Conservation (phyloP, 768 basidiomycete species). For the Boletus huronensis region DNA sequence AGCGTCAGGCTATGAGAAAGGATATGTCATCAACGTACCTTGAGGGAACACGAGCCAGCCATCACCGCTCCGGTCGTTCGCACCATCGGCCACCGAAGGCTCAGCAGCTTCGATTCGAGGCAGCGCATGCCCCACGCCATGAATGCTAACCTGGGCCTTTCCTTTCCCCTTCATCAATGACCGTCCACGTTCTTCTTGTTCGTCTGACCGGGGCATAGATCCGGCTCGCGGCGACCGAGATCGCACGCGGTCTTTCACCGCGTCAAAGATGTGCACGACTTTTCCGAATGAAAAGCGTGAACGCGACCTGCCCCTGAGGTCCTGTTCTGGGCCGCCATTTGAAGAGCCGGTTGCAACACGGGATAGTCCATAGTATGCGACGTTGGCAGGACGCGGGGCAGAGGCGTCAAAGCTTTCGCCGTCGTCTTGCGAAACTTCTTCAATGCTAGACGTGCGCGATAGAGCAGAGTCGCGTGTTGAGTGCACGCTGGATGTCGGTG, state of each 20-base stretch:
- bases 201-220: slow-evolving; percentile 1
- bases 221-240: slow-evolving; percentile 40
- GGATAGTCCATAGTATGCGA: slow-evolving; percentile 15
- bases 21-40: slow-evolving; percentile 44
- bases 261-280: slow-evolving; percentile 49
- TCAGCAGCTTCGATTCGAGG: slow-evolving; percentile 35
- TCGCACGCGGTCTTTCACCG: slow-evolving; percentile 41
- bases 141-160: slow-evolving; percentile 15
- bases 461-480: slow-evolving; percentile 5
- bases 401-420: slow-evolving; percentile 11
- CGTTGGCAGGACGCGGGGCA: background rate
- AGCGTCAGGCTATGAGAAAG: slow-evolving; percentile 31
- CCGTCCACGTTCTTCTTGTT: slow-evolving; percentile 30
- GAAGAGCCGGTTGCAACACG: slow-evolving; percentile 15
- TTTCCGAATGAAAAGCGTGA: slow-evolving; percentile 54
- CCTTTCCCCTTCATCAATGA: slow-evolving; percentile 28
- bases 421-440: slow-evolving; percentile 38
- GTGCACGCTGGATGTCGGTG: slow-evolving; percentile 9
- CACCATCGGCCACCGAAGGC: slow-evolving; percentile 8
- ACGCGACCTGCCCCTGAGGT: slow-evolving; percentile 33
- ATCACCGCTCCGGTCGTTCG: slow-evolving; percentile 37
- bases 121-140: slow-evolving; percentile 2
- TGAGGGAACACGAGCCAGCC: slow-evolving; percentile 88
- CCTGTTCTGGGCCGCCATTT: slow-evolving; percentile 18
- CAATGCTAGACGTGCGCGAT: slow-evolving; percentile 43